Evolutionary conservation across 495 filamentous ascomycete species (phyloP).

Genomic region (Hypoxylon lenormandii): DNA sequence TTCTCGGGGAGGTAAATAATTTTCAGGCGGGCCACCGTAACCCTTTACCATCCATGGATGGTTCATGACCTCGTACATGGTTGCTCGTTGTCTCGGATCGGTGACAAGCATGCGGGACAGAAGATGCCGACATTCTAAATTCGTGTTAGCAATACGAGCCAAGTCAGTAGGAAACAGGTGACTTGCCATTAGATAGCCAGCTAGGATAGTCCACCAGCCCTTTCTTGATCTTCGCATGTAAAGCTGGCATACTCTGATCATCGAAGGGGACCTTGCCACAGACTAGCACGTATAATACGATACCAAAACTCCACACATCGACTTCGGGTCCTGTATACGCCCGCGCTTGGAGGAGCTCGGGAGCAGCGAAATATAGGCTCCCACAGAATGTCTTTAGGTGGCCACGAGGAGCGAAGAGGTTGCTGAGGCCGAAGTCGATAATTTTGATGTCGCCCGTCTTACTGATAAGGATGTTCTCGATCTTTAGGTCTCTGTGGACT

Average conservation of each 20-base stretch:
- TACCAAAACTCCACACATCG: constrained; percentile 98
- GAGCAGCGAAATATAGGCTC: constrained; percentile 97
- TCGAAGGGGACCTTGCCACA: constrained; percentile 99
- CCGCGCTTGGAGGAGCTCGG: constrained; percentile 91
- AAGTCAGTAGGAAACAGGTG: neutral
- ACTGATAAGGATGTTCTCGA: constrained; percentile 99
- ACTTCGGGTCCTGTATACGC: constrained; percentile 97
- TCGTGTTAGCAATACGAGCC: constrained; percentile 48
- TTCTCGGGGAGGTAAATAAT: constrained; percentile 84
- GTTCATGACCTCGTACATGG: constrained; percentile 89
- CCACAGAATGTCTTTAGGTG: constrained; percentile 97
- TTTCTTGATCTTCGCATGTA: constrained; percentile 99
- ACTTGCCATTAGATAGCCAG: constrained; percentile 87
- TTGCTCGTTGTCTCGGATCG: constrained; percentile 87
- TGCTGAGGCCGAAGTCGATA: constrained; percentile 98
- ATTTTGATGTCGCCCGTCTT: constrained; percentile 99
- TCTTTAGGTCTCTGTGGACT: constrained; percentile 97
- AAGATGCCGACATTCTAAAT: constrained; percentile 87
- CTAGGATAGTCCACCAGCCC: constrained; percentile 94
- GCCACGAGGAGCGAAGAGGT: constrained; percentile 87
- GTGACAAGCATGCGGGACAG: constrained; percentile 97
- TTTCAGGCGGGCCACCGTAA: constrained; percentile 85
- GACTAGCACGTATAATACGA: constrained; percentile 97
- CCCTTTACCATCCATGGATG: constrained; percentile 99
- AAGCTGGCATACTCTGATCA: constrained; percentile 97